Evolutionary conservation across 2,329 filamentous ascomycete species (phyloP).

Genomic region (Leptographium flavum): DNA sequence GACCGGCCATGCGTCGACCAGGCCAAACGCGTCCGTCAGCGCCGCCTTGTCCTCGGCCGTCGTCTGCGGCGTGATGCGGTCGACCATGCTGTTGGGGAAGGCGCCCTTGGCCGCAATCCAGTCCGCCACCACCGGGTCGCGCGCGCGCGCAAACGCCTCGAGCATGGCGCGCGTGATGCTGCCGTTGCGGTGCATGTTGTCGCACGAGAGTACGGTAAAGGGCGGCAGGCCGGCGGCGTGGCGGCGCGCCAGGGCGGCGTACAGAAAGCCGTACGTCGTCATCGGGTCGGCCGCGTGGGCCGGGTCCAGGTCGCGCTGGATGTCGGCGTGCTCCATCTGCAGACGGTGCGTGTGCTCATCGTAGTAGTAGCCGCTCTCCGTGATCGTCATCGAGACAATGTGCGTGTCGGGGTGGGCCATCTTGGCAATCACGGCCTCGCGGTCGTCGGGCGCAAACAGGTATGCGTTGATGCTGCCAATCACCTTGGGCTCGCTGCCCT

Average conservation of each 20-base stretch:
- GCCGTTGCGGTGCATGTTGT: conserved; percentile 44
- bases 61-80: conserved; percentile 39
- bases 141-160: conserved; percentile 30
- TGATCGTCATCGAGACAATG: conserved; percentile 41
- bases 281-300: conserved; percentile 26
- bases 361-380: conserved; percentile 42
- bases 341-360: conserved; percentile 43
- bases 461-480: conserved; percentile 38
- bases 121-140: conserved; percentile 29
- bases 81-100: conserved; percentile 42
- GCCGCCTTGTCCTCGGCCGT: conserved; percentile 27
- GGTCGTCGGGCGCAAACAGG: conserved; percentile 35
- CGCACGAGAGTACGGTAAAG: conserved; percentile 40
- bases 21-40: conserved; percentile 28
- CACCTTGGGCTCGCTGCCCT: conserved; percentile 31
- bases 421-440: conserved; percentile 36
- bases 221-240: conserved; percentile 30
- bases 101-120: conserved; percentile 33
- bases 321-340: conserved; percentile 31
- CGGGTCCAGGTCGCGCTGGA: conserved; percentile 33
- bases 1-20: conserved; percentile 37
- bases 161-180: conserved; percentile 38
- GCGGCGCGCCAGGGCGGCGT: conserved; percentile 32
- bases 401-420: conserved; percentile 39
- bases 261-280: conserved; percentile 38